Base-by-base conservation (phyloP, 805 yeast species). In the Candida coquimbonensis region DNA sequence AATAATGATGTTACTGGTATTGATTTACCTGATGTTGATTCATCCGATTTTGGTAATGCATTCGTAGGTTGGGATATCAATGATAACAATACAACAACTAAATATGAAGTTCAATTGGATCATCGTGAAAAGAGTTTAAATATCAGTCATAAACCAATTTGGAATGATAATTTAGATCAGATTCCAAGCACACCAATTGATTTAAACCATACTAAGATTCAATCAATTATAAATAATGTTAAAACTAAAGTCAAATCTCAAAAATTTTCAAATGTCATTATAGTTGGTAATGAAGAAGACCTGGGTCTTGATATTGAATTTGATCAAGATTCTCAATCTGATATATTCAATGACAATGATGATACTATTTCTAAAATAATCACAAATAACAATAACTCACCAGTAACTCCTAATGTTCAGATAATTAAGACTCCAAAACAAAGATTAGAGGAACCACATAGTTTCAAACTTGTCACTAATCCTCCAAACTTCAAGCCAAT, bases 21-120 rank as follows among this genome's bases (percentile, higher is more conserved):
- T 36, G 35, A 42, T 25, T 62, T 75, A 42, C 80, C 80, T 5
- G 75, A 75, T 49, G 42, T 73, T 26, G 66, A 65, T 33, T 74
- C 73, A 38, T 73, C 79, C 3, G 78, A 74, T 14, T 70, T 75
- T 55, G 77, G 66, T 40, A 60, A 61, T 40, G 73, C 72, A 39
- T 73, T 75, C 54, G 60, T 60, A 27, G 61, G 61, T 17, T 63
- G 71, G 55, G 57, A 60, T 32, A 36, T 51, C 14, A 29, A 7
- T 13, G 13, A 29, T 13, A 29, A 11, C 31, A 29, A 29, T 11
- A 29, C 6, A 11, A 9, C 31, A 29, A 11, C 31, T 29, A 29
- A 13, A 12, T 11, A 11, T 29, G 31, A 29, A 29, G 5, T 38
- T 37, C 29, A n/a, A 46, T 24, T 13, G 7, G 14, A 12, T 6